Evolutionary conservation across 139 green algal species (phyloP), one percentile per base, ranked within the genome.

Genomic region (Volvox reticuliferus): DNA sequence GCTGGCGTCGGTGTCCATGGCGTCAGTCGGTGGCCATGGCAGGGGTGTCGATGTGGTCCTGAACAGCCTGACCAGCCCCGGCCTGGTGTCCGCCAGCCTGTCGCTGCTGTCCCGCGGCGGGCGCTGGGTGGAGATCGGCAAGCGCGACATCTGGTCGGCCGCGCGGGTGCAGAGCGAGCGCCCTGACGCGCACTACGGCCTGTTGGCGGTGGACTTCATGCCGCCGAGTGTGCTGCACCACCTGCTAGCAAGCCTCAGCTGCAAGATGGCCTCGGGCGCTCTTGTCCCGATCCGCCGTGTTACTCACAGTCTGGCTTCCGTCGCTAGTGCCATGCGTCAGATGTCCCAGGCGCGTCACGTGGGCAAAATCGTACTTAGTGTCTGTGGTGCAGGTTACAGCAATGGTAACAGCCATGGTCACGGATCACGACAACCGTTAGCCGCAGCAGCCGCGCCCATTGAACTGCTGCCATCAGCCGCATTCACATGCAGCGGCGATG

Each of bases 141-240:
- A 99, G 95, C 94, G 97, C 63, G 97, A 98, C 94, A 96, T 99
- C 77, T 98, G 94, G 95, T 95, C 88, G 28, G 37, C 93, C 0
- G 89, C 80, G 14, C 91, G 95, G 12, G 92, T 97, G 35, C 87
- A 92, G 33, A 92, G 96, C 80, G 96, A 99, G 92, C 95, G 97
- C 9, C 96, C 96, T 17, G 93, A 95, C 79, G 93, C 98, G 71
- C 18, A 1, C 2, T 98, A 97, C 91, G 88, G 89, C 20, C 87
- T 99, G 30, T 77, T 99, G 30, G 97, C 97, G 2, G 89, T 99
- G 1, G 97, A 99, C 92, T 98, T 99, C 92, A 92, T 99, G 90
- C 94, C 96, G 0, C 71, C 82, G 55, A 2, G 32, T 0, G 93
- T 93, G 9, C 88, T 98, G 33, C 32, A 91, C 2, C n/a, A 30